phyloP scores from a whole-genome alignment of 208 protist genomes.

The Leishmania arabica region DNA sequence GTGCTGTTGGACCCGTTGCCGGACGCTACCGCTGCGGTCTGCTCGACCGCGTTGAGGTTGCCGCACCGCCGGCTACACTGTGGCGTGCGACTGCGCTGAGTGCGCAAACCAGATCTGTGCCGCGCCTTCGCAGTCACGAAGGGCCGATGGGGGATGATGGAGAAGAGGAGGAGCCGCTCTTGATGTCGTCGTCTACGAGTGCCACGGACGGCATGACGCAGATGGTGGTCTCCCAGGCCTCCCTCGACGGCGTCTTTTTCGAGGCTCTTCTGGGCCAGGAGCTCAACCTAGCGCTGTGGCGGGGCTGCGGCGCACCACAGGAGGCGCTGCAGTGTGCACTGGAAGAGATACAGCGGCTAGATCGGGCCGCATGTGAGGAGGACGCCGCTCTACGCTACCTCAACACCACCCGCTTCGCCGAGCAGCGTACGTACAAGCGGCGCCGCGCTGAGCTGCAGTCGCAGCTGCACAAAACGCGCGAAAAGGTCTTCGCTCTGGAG shows the following conservation, averaged over 20 bases:
- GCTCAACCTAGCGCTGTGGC: slow-evolving; percentile 20
- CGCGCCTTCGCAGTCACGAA: no score
- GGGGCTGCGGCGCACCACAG: slow-evolving; percentile 5
- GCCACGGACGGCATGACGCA: slow-evolving; percentile 8
- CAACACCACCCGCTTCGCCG: slow-evolving; percentile 36
- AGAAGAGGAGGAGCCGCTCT: slow-evolving; percentile 10
- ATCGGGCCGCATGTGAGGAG: slow-evolving; percentile 17
- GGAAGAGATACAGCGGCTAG: slow-evolving; percentile 21
- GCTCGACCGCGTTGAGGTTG: slow-evolving; percentile 17
- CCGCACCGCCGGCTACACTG: slow-evolving; percentile 10
- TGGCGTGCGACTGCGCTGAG: neutral
- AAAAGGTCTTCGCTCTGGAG: slow-evolving; percentile 48
- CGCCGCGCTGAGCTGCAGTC: slow-evolving; percentile 23
- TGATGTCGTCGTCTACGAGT: slow-evolving; percentile 14
- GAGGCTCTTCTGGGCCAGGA: slow-evolving; percentile 46
- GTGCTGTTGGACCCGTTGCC: neutral
- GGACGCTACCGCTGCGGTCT: neutral
- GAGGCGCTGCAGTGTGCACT: slow-evolving; percentile 26
- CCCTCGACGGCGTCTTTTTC: slow-evolving; percentile 36
- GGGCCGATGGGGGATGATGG: neutral
- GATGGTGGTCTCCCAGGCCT: slow-evolving; percentile 9
- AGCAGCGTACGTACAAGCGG: slow-evolving; percentile 45
- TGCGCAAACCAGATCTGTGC: neutral
- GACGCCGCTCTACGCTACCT: slow-evolving; percentile 21
- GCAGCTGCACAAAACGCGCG: slow-evolving; percentile 17